Conservation (phyloP, 2,329 filamentous ascomycete species). For the Verticillium isaacii region DNA sequence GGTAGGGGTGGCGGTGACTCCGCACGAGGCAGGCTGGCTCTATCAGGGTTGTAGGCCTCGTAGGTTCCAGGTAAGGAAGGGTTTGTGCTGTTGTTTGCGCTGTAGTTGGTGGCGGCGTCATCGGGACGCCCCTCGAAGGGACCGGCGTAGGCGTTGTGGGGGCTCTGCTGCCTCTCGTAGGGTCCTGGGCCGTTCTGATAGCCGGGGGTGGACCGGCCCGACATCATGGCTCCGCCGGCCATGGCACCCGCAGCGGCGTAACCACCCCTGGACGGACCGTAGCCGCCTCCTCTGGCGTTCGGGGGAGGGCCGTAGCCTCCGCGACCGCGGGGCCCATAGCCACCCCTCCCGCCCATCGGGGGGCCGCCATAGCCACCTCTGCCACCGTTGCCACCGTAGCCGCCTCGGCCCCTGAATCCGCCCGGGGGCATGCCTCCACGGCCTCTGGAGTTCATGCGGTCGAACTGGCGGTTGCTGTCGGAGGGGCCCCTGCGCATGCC, state of each 20-base stretch:
- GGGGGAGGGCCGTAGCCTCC: constrained; percentile 37
- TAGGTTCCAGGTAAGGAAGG: constrained; percentile 32
- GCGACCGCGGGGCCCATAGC: constrained; percentile 42
- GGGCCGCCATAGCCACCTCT: constrained; percentile 37
- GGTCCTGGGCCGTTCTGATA: constrained; percentile 14
- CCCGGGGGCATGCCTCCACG: constrained; percentile 38
- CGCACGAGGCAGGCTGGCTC: constrained; percentile 47
- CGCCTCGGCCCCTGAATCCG: constrained; percentile 39
- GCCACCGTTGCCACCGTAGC: constrained; percentile 32
- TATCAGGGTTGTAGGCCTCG: constrained; percentile 38
- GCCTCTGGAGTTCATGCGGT: constrained; percentile 46
- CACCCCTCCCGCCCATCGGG: constrained; percentile 31
- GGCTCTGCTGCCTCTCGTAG: constrained; percentile 33
- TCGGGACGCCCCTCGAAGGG: constrained; percentile 28
- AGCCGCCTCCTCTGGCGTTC: constrained; percentile 21
- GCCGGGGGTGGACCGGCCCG: constrained; percentile 16
- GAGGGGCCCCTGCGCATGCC: constrained; percentile 42
- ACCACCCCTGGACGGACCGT: constrained; percentile 12
- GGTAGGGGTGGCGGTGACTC: constrained; percentile 61
- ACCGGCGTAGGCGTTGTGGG: constrained; percentile 30
- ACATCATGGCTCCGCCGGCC: constrained; percentile 23
- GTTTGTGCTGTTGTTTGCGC: constrained; percentile 26
- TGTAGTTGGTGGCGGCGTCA: constrained; percentile 29
- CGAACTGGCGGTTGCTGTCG: constrained; percentile 18
- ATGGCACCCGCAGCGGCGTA: constrained; percentile 17